Conservation (phyloP, 2,329 filamentous ascomycete species). For the Fusarium sp. region DNA sequence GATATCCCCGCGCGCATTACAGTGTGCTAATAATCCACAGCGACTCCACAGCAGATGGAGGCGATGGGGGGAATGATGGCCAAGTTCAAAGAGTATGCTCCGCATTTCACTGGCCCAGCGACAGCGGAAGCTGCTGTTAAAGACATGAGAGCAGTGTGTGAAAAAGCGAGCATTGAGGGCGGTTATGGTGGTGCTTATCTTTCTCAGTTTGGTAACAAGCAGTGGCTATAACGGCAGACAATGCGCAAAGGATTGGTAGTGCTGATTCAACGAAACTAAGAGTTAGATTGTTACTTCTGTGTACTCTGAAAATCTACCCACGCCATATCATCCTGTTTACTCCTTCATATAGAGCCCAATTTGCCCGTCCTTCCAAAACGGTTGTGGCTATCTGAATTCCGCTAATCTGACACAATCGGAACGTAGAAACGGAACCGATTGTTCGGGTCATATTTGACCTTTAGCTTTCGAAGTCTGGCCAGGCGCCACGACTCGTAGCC, state of each 20-base stretch:
- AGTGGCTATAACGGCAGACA: neutral
- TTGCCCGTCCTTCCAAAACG: too few species aligned
- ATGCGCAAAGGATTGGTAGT: fast-evolving
- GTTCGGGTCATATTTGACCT: neutral
- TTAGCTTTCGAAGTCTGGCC: neutral
- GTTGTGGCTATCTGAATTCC: too few species aligned
- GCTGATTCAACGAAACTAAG: too few species aligned
- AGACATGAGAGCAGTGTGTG: neutral
- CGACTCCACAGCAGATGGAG: neutral
- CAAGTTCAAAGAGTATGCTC: neutral
- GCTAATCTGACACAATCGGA: neutral
- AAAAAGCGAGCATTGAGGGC: neutral
- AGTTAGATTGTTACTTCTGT: neutral
- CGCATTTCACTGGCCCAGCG: neutral
- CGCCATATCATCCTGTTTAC: too few species aligned
- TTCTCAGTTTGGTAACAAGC: neutral
- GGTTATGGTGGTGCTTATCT: neutral
- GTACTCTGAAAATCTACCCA: too few species aligned
- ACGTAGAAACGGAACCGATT: neutral
- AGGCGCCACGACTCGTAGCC: neutral
- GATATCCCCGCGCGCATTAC: fast-evolving
- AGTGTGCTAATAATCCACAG: fast-evolving
- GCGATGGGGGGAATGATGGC: neutral
- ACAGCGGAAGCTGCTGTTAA: neutral
- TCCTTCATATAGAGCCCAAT: too few species aligned